A percentile compares a stretch with the other conserved stretches of the same genome.
Conservation (phyloP, 73 alveolate genomes). For the Tetrahymena thermophila region DNA sequence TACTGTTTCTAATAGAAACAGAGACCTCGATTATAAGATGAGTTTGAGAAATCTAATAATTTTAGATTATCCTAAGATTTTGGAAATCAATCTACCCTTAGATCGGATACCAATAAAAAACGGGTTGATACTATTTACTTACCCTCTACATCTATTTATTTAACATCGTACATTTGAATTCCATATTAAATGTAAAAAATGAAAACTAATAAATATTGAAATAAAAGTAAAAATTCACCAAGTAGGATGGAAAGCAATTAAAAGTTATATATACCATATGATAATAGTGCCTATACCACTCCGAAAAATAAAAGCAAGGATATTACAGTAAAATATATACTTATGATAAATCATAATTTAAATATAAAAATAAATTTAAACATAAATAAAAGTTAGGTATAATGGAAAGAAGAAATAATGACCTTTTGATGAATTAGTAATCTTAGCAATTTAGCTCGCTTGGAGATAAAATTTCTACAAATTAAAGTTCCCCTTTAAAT, state of each 20-base stretch:
- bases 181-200: too few species aligned
- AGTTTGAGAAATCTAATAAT: background rate
- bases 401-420: background rate
- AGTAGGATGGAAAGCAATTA: background rate
- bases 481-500: background rate
- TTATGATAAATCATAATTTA: background rate
- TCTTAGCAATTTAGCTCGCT: background rate
- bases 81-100: background rate
- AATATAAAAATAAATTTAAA: too few species aligned
- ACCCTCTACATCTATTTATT: background rate
- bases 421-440: too few species aligned
- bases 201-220: background rate
- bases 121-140: background rate
- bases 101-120: background rate
- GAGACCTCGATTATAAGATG: background rate
- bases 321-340: background rate
- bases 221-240: background rate
- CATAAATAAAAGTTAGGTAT: background rate
- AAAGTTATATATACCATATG: background rate
- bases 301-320: background rate
- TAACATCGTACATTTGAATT: background rate
- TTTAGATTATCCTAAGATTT: background rate
- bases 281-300: background rate
- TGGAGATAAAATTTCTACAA: background rate
- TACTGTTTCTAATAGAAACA: background rate